Evolutionary conservation across 306 rosid genomes (phyloP).

Genomic region (Prunus kanzakura): DNA sequence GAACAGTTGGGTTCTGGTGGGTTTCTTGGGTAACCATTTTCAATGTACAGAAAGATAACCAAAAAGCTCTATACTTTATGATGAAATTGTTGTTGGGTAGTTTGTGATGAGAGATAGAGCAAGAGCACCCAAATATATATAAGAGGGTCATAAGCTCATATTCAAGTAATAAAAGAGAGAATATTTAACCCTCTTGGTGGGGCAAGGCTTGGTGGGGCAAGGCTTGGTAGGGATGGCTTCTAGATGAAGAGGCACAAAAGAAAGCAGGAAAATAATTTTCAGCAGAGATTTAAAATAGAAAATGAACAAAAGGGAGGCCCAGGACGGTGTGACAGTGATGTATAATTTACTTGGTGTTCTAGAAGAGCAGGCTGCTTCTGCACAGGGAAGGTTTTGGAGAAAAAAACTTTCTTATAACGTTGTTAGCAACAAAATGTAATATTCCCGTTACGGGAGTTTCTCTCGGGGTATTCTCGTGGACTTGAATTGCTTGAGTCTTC

Average conservation of each 20-base stretch:
- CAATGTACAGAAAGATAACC: too few relatives aligned
- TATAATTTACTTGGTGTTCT: slow-evolving; percentile 26
- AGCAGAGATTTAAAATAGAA: too few relatives aligned
- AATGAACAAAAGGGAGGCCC: neutral
- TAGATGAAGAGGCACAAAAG: slow-evolving; percentile 36
- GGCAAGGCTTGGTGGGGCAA: neutral
- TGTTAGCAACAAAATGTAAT: rapidly evolving
- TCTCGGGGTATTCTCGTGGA: neutral
- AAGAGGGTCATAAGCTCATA: neutral
- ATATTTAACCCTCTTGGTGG: neutral
- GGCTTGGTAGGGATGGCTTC: slow-evolving; percentile 39
- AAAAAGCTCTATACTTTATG: too few relatives aligned
- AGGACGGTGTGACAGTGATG: neutral
- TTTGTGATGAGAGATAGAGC: neutral
- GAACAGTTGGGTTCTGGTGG: neutral
- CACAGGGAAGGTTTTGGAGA: too few relatives aligned
- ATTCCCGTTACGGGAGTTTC: too few relatives aligned
- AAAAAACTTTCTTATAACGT: too few relatives aligned
- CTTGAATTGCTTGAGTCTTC: slow-evolving; percentile 2
- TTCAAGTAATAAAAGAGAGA: neutral
- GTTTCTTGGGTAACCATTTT: slow-evolving; percentile 38
- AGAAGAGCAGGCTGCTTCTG: slow-evolving; percentile 39
- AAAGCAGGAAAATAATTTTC: neutral
- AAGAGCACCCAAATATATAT: slow-evolving; percentile 15
- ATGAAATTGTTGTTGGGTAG: neutral